phyloP scores from a whole-genome alignment of 2,329 filamentous ascomycete species.

The Paradendryphiella salina region DNA sequence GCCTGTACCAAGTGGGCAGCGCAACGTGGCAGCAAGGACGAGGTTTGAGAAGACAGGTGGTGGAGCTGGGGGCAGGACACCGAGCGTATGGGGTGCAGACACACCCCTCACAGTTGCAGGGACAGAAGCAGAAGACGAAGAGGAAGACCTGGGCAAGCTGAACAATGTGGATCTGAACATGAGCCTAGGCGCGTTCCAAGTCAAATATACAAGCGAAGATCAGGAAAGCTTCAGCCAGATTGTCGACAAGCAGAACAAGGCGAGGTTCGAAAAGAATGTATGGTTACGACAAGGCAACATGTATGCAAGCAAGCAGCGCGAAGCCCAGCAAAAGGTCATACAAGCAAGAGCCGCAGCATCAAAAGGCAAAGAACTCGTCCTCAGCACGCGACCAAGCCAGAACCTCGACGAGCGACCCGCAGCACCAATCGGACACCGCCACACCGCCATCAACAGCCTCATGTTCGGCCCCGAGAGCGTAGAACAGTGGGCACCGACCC shows the following conservation, averaged over 20 bases:
- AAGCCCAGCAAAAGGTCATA: conserved; percentile 73
- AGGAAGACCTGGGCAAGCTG: conserved; percentile 46
- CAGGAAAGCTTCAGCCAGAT: conserved; percentile 96
- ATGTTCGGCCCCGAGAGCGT: conserved; percentile 80
- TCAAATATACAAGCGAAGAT: conserved; percentile 94
- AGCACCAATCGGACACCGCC: conserved; percentile 72
- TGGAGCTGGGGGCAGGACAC: conserved; percentile 57
- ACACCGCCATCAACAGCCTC: conserved; percentile 73
- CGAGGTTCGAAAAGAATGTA: conserved; percentile 78
- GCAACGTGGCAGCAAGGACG: conserved; percentile 39
- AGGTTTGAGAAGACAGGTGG: conserved; percentile 23
- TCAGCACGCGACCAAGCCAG: conserved; percentile 60
- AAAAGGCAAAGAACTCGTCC: conserved; percentile 38
- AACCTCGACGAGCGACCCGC: conserved; percentile 74
- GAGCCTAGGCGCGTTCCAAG: conserved; percentile 82
- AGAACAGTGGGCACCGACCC: conserved; percentile 60
- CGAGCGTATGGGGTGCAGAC: conserved; percentile 66
- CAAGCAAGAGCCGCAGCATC: conserved; percentile 57
- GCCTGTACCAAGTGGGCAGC: conserved; percentile 61
- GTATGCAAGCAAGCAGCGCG: conserved; percentile 65
- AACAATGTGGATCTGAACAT: conserved; percentile 71
- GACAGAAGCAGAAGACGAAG: conserved; percentile 38
- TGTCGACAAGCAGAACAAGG: conserved; percentile 86
- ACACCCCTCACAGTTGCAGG: conserved; percentile 67
- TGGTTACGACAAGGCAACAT: conserved; percentile 92